These are phyloP conservation scores for Magnolia officinalis DNA, from an alignment of 164 flowering plant species.

Conservation along the genomic window DNA sequence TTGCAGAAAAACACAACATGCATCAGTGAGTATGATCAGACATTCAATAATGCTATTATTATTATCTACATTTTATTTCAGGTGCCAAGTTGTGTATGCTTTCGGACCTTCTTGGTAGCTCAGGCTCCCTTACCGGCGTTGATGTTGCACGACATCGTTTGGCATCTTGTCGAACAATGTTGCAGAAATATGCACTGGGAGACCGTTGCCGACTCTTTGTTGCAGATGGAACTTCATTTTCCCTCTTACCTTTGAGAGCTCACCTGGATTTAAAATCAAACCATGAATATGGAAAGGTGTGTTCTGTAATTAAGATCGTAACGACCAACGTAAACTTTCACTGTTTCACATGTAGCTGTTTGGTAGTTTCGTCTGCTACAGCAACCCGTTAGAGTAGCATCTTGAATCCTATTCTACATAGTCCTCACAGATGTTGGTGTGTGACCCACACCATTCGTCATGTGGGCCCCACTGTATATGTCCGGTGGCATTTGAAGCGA, in stretches of 20 bases:
- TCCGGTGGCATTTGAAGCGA: too few relatives aligned
- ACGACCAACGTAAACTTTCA: background rate
- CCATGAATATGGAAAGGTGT: constrained; percentile 19
- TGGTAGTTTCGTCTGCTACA: background rate
- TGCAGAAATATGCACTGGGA: constrained; percentile 75
- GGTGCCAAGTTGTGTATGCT: constrained; percentile 97
- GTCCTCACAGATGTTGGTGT: background rate
- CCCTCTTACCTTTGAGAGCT: constrained; percentile 47
- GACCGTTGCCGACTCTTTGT: constrained; percentile 84
- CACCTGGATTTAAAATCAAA: constrained; percentile 26
- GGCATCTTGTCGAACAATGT: constrained; percentile 90
- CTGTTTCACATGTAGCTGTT: background rate
- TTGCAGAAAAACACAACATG: too few relatives aligned
- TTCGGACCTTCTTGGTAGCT: constrained; percentile 66
- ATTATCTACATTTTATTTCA: constrained; percentile 24
- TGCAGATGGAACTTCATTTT: constrained; percentile 89
- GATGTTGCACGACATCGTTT: constrained; percentile 85
- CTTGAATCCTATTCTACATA: background rate
- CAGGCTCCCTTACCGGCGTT: constrained; percentile 90
- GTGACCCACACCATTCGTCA: background rate
- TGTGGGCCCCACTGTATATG: too few relatives aligned
- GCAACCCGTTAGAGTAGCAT: too few relatives aligned
- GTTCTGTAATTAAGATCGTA: background rate
- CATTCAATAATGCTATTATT: background rate
- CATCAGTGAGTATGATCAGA: too few relatives aligned